These are phyloP conservation scores for Acanthamoeba castellanii DNA, from an alignment of 208 protist genomes.

Conservation along the genomic window DNA sequence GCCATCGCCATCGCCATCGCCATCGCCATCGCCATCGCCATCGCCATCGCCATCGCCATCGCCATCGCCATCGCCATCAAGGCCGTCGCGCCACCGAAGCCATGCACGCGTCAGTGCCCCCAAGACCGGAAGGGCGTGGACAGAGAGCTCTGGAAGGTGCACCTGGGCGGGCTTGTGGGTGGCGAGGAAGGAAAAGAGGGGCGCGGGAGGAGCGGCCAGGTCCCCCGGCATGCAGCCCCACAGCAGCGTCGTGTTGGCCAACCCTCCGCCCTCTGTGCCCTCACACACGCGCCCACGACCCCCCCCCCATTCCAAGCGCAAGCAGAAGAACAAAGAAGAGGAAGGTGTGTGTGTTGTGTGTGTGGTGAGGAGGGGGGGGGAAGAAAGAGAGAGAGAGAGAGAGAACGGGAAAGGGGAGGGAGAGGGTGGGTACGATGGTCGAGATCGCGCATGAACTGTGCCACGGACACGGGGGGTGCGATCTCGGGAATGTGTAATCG, in stretches of 20 bases:
- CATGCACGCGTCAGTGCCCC: too few relatives aligned
- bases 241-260: not conserved
- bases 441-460: not conserved
- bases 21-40: too few relatives aligned
- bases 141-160: not conserved
- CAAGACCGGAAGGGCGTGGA: too few relatives aligned
- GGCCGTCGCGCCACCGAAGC: too few relatives aligned
- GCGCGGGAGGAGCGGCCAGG: not conserved
- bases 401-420: too few relatives aligned
- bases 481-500: constrained; percentile 18
- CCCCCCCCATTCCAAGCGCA: too few relatives aligned
- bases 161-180: not conserved
- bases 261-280: not conserved
- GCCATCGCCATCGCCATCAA: too few relatives aligned
- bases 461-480: not conserved
- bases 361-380: not conserved
- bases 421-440: not conserved
- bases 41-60: too few relatives aligned
- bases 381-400: not conserved
- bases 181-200: not conserved
- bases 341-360: too few relatives aligned
- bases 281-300: not conserved
- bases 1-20: not conserved
- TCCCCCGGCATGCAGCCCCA: constrained; percentile 66
- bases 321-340: too few relatives aligned